Percentiles rank a stretch among this genome's conserved stretches.
These are phyloP conservation scores for Arabidopsis suecica DNA, from an alignment of 345 rosid species.

Conservation along the genomic window DNA sequence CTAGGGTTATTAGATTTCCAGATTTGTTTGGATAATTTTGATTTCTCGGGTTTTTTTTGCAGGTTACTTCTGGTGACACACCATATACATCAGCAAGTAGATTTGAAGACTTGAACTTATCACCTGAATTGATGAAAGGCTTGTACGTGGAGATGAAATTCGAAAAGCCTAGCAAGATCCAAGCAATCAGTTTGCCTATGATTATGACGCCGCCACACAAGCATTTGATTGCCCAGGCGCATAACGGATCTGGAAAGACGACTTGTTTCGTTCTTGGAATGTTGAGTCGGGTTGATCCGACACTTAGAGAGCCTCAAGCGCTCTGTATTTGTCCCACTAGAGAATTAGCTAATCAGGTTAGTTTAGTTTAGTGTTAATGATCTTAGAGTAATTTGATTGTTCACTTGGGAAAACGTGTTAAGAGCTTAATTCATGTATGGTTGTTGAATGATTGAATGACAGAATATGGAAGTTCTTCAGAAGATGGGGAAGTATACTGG, in stretches of 20 bases:
- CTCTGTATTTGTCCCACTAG: constrained; percentile 97
- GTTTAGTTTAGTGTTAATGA: background rate
- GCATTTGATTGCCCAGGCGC: constrained; percentile 93
- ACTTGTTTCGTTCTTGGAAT: constrained; percentile 97
- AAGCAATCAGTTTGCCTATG: constrained; percentile 93
- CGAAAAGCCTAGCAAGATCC: constrained; percentile 93
- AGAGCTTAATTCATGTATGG: background rate
- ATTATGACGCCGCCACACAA: constrained; percentile 84
- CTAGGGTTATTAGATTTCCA: background rate
- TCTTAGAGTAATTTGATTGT: constrained; percentile 1
- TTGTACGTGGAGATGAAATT: constrained; percentile 93
- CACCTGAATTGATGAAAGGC: constrained; percentile 84
- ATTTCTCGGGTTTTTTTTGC: background rate
- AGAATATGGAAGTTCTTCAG: constrained; percentile 91
- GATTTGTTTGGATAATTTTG: constrained; percentile 16
- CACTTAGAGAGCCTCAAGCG: constrained; percentile 68
- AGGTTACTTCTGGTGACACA: constrained; percentile 84
- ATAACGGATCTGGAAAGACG: constrained; percentile 96
- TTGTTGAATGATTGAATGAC: constrained; percentile 38
- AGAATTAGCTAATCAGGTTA: constrained; percentile 91
- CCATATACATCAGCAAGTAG: constrained; percentile 79
- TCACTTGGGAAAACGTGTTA: background rate
- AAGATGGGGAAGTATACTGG: constrained; percentile 95
- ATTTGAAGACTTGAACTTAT: constrained; percentile 83
- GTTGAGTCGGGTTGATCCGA: constrained; percentile 83